Evolutionary conservation across 805 yeast genomes (phyloP), one percentile per base, ranked within the genome.

Genomic region (Saccharomycopsis selenospora): DNA sequence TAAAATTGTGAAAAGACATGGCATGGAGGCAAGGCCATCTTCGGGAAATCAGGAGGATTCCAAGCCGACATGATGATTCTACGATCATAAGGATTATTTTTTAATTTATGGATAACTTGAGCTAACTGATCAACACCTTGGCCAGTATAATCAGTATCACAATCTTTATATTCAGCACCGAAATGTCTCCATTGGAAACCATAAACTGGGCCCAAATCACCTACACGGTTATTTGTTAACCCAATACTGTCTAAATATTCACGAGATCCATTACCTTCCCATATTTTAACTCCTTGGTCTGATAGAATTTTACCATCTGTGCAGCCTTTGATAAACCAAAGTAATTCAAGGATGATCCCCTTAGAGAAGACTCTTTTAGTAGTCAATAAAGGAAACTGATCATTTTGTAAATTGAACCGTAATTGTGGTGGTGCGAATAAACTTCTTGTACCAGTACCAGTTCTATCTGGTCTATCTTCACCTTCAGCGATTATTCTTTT

Each of bases 111-210:
- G 43, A 93, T 86, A 28, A 93, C 79, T 42, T 85, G 82, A 5
- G 79, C 76, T 30, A 93, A 70, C 68, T 93, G 99, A 63, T 93
- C 99, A 49, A 79, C 82, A 10, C 99, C 99, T 62, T 86, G 73
- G 3, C 89, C 91, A 0, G 83, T 62, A 61, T 93, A 93, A 61
- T 93, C 95, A 2, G 90, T 74, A 51, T 91, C 89, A 61, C 96
- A 87, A 47, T 88, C 89, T 27, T 61, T 71, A 63, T 93, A 93
- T 56, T 85, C 80, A 3, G 99, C 99, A 40, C 99, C 99, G 65
- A 93, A 93, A 66, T 93, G 99, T 59, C 99, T 80, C 99, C 99
- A 93, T 66, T 93, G 99, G 68, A 93, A 93, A 0, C 99, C 99
- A 63, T 93, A 93, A 2, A 93, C 97, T 1, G 99, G 99, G 1